phyloP scores from a whole-genome alignment of 164 flowering plant genomes.

The Magnolia kwangsiensis region DNA sequence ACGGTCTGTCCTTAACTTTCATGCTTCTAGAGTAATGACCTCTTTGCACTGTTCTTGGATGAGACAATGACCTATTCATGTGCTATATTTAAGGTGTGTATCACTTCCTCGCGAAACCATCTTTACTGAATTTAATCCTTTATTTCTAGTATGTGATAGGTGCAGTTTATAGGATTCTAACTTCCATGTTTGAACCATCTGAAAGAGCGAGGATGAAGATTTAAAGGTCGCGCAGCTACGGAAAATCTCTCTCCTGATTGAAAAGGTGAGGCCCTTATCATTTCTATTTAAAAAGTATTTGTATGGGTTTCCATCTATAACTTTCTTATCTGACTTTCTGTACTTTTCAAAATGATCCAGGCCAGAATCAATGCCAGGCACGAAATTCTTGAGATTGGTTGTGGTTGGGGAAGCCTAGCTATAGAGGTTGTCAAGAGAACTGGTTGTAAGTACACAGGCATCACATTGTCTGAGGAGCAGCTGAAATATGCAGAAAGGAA shows the following conservation, averaged over 20 bases:
- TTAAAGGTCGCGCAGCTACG: constrained; percentile 74
- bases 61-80: constrained; percentile 93
- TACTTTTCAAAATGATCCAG: constrained; percentile 20
- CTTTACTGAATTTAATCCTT: background rate
- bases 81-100: constrained; percentile 76
- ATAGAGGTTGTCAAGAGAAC: constrained; percentile 82
- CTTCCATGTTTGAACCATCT: constrained; percentile 4
- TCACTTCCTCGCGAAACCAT: background rate
- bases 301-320: background rate
- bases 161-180: background rate
- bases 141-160: background rate
- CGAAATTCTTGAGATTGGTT: constrained; percentile 87
- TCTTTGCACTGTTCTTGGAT: constrained; percentile 83
- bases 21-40: constrained; percentile 71
- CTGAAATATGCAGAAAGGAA: constrained; percentile 61
- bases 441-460: constrained; percentile 93
- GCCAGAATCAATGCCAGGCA: constrained; percentile 61
- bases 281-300: background rate
- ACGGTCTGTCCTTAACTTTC: constrained; percentile 1
- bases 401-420: constrained; percentile 95
- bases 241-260: constrained; percentile 69
- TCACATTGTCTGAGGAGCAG: constrained; percentile 81
- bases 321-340: background rate
- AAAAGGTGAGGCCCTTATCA: constrained; percentile 47
- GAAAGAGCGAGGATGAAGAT: constrained; percentile 65